These are phyloP conservation scores for Acacia acuminata DNA, from an alignment of 306 rosid species.

Conservation along the genomic window DNA sequence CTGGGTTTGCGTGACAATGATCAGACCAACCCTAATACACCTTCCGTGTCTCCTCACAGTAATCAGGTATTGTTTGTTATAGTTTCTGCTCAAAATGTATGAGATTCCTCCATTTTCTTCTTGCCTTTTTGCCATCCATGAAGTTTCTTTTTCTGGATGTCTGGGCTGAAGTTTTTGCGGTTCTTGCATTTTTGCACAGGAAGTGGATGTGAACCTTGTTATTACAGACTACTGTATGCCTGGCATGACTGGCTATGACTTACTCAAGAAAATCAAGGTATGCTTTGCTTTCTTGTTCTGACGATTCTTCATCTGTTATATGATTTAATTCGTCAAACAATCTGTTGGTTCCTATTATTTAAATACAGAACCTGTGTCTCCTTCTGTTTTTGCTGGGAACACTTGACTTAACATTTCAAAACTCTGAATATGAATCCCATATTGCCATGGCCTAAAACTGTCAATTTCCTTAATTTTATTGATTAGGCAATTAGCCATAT, in stretches of 20 bases:
- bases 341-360: background rate
- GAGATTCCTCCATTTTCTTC: slow-evolving; percentile 7
- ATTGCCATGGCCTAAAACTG: slow-evolving; percentile 27
- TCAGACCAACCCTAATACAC: slow-evolving; percentile 44
- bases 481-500: background rate
- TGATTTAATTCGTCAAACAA: background rate
- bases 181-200: slow-evolving; percentile 48
- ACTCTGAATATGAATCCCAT: slow-evolving; percentile 34
- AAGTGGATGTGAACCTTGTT: slow-evolving; percentile 84
- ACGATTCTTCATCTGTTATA: background rate
- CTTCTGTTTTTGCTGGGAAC: slow-evolving; percentile 1
- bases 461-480: slow-evolving; percentile 27
- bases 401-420: background rate
- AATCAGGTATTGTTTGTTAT: slow-evolving; percentile 55
- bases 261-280: slow-evolving; percentile 93
- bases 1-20: slow-evolving; percentile 70
- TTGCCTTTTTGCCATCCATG: background rate
- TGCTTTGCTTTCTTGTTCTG: slow-evolving; percentile 32
- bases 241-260: slow-evolving; percentile 97
- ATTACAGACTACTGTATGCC: slow-evolving; percentile 98
- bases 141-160: slow-evolving; percentile 25
- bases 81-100: slow-evolving; percentile 10
- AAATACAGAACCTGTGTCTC: background rate
- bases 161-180: slow-evolving; percentile 29
- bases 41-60: slow-evolving; percentile 48